Conservation (phyloP, 306 rosid species). For the Lathyrus tuberosus region DNA sequence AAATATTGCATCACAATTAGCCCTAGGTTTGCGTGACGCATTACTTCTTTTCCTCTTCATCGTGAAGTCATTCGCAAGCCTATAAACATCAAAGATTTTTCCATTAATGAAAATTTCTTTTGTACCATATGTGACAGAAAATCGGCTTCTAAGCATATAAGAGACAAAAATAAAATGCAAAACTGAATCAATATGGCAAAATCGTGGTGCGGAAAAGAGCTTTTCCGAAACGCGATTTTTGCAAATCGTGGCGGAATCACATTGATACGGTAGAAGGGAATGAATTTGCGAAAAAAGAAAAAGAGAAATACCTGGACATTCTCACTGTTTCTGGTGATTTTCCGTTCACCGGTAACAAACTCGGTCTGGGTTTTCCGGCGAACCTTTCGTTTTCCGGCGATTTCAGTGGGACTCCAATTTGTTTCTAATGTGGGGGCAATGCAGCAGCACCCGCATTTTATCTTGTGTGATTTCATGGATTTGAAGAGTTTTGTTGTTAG, state of each 20-base stretch:
- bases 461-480: background rate
- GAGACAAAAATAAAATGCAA: background rate
- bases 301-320: background rate
- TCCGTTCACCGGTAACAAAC: background rate
- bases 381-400: background rate
- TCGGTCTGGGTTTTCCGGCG: background rate
- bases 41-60: conserved; percentile 26
- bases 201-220: too few relatives aligned
- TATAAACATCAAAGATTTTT: conserved; percentile 3
- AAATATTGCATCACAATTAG: conserved; percentile 31
- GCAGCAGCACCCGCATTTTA: background rate
- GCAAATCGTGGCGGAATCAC: background rate
- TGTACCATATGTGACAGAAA: background rate
- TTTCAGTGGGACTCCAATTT: background rate
- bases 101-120: background rate
- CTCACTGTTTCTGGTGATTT: background rate
- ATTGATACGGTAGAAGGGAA: background rate
- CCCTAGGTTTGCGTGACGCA: conserved; percentile 2
- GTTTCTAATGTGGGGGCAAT: background rate
- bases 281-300: background rate
- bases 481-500: background rate
- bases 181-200: background rate
- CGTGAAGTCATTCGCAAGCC: background rate
- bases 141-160: background rate
- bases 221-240: too few relatives aligned